Evolutionary conservation across 371 early-diverging fungal species (phyloP).

Genomic region (Mucor mucedo): DNA sequence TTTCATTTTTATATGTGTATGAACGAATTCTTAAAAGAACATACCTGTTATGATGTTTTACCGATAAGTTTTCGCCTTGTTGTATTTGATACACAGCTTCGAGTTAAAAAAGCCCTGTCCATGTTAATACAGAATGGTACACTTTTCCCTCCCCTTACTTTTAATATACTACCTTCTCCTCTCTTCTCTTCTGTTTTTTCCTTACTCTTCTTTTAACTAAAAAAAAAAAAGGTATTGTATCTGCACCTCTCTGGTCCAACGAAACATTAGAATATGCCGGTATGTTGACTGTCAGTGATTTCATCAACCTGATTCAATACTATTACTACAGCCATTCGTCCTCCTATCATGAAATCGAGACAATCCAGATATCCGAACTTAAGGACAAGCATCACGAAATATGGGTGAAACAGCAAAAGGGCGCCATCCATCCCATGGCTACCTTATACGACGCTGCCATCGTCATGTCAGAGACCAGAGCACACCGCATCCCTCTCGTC

Average conservation of each 20-base stretch:
- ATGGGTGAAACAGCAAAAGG: conserved; percentile 36
- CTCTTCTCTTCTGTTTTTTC: neutral
- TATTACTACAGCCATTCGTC: conserved; percentile 73
- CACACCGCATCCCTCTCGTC: conserved; percentile 85
- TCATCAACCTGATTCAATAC: conserved; percentile 85
- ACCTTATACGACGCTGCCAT: conserved; percentile 76
- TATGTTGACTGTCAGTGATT: conserved; percentile 87
- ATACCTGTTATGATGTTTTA: conserved; percentile 81
- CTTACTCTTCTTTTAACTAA: neutral
- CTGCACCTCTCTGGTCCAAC: conserved; percentile 89
- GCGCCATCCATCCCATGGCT: conserved; percentile 72
- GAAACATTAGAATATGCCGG: conserved; percentile 74
- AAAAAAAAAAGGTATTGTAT: conserved; percentile 82
- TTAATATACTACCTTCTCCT: too few relatives aligned
- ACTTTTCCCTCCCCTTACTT: neutral
- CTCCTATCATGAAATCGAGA: conserved; percentile 74
- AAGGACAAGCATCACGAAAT: conserved; percentile 30
- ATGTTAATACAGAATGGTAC: conserved; percentile 86
- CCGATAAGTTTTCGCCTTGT: conserved; percentile 84
- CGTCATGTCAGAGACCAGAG: conserved; percentile 69
- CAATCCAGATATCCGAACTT: conserved; percentile 69
- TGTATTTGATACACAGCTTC: conserved; percentile 81
- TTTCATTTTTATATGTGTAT: conserved; percentile 18
- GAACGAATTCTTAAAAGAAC: conserved; percentile 66
- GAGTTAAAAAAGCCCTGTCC: conserved; percentile 86